These are phyloP conservation scores for Tolypocladium ovalisporum DNA, from an alignment of 2,329 filamentous ascomycete species.

Conservation along the genomic window DNA sequence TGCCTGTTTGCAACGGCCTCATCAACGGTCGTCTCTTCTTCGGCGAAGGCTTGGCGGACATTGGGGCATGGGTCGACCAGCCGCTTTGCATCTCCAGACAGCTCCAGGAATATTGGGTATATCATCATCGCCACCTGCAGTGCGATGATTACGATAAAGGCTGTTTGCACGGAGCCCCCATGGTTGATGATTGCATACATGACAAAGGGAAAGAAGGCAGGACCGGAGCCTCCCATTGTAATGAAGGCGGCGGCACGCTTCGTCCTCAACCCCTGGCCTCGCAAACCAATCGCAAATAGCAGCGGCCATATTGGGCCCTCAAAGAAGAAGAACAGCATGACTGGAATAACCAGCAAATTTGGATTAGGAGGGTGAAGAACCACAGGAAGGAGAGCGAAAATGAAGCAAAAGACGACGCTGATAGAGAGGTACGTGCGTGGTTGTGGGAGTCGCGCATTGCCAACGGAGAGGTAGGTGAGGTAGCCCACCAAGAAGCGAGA, in stretches of 20 bases:
- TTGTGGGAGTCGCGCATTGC: slow-evolving; percentile 40
- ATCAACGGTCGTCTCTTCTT: slow-evolving; percentile 9
- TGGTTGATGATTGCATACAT: slow-evolving; percentile 54
- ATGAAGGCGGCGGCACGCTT: slow-evolving; percentile 71
- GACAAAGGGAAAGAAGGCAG: slow-evolving; percentile 64
- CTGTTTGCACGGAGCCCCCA: slow-evolving; percentile 50
- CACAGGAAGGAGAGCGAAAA: slow-evolving; percentile 39
- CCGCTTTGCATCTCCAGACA: slow-evolving; percentile 32
- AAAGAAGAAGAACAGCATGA: slow-evolving; percentile 65
- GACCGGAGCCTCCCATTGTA: slow-evolving; percentile 64
- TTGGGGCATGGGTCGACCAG: slow-evolving; percentile 26
- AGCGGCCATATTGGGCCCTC: slow-evolving; percentile 77
- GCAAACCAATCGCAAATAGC: slow-evolving; percentile 67
- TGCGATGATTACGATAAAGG: slow-evolving; percentile 52
- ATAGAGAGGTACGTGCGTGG: slow-evolving; percentile 60
- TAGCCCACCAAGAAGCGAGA: slow-evolving; percentile 60
- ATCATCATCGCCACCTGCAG: slow-evolving; percentile 34
- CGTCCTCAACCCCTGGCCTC: slow-evolving; percentile 68
- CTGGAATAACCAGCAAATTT: slow-evolving; percentile 44
- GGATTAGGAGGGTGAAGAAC: slow-evolving; percentile 32
- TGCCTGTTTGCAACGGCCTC: slow-evolving; percentile 7
- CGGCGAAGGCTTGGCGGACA: slow-evolving; percentile 8
- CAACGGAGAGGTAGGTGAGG: slow-evolving; percentile 48
- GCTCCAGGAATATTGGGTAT: slow-evolving; percentile 38
- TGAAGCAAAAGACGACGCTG: slow-evolving; percentile 48